These are phyloP conservation scores for Spathaspora jeffriesii DNA, from an alignment of 1,139 yeast genomes.

Conservation along the genomic window DNA sequence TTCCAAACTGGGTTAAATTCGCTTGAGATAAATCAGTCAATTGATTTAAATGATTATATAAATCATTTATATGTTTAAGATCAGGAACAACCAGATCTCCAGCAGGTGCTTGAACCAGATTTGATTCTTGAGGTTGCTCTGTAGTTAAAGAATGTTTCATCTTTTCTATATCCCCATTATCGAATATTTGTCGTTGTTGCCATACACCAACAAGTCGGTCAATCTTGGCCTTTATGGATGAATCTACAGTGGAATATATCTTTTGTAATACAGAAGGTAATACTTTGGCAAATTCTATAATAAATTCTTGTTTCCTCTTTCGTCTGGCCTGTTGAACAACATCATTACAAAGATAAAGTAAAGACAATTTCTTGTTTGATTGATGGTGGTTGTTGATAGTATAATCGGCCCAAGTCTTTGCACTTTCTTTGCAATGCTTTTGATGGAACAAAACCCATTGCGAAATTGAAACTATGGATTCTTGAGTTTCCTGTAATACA, in stretches of 20 bases:
- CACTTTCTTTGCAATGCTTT: slow-evolving; percentile 60
- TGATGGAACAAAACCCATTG: slow-evolving; percentile 87
- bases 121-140: slow-evolving; percentile 17
- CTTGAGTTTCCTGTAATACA: slow-evolving; percentile 74
- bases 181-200: slow-evolving; percentile 67
- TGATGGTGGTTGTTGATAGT: slow-evolving; percentile 22
- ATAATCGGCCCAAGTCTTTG: slow-evolving; percentile 60
- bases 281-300: slow-evolving; percentile 55
- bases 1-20: slow-evolving; percentile 43
- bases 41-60: slow-evolving; percentile 28
- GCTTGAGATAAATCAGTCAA: slow-evolving; percentile 33
- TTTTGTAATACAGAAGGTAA: slow-evolving; percentile 37
- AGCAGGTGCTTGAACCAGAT: slow-evolving; percentile 4
- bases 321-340: slow-evolving; percentile 81
- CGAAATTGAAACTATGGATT: slow-evolving; percentile 77
- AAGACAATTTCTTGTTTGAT: slow-evolving; percentile 50
- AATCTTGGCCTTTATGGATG: slow-evolving; percentile 52
- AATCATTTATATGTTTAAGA: slow-evolving; percentile 34
- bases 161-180: slow-evolving; percentile 38
- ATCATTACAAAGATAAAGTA: slow-evolving; percentile 79
- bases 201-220: slow-evolving; percentile 71
- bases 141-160: slow-evolving; percentile 36
- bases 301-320: slow-evolving; percentile 59
- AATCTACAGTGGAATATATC: slow-evolving; percentile 35
- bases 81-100: slow-evolving; percentile 33